Conservation (phyloP, 2,329 filamentous ascomycete genomes). For the Neurospora crassa region DNA sequence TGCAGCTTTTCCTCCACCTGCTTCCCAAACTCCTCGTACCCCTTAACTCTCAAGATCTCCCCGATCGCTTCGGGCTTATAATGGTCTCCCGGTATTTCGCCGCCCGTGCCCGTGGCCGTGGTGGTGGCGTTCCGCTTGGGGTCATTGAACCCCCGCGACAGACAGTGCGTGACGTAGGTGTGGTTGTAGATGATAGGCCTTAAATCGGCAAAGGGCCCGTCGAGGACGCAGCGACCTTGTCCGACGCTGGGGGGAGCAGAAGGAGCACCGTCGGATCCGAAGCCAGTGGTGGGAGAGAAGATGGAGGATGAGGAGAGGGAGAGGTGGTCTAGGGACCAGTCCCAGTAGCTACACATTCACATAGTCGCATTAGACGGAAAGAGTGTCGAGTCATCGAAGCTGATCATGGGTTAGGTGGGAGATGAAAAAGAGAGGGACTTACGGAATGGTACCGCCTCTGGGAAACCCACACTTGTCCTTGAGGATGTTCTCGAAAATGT, state of each 20-base stretch:
- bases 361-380: too few species aligned
- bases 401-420: not conserved
- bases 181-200: conserved; percentile 1
- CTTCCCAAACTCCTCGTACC: not conserved
- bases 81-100: not conserved
- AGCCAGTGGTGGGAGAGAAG: not conserved
- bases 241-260: not conserved
- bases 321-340: conserved; percentile 1
- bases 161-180: conserved; percentile 1
- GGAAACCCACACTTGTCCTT: not conserved
- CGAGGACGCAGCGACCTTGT: not conserved
- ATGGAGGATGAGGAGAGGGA: not conserved
- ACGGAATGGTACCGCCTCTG: not conserved
- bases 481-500: not conserved
- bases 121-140: not conserved
- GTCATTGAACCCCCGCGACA: not conserved
- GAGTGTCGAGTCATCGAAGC: too few species aligned
- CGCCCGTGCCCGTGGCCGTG: not conserved
- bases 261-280: not conserved
- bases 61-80: not conserved
- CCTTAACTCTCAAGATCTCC: not conserved
- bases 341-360: not conserved
- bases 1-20: not conserved
- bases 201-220: not conserved
- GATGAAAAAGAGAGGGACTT: not conserved